These are phyloP conservation scores for Calocera cornea DNA, from an alignment of 768 basidiomycete genomes.

Conservation along the genomic window DNA sequence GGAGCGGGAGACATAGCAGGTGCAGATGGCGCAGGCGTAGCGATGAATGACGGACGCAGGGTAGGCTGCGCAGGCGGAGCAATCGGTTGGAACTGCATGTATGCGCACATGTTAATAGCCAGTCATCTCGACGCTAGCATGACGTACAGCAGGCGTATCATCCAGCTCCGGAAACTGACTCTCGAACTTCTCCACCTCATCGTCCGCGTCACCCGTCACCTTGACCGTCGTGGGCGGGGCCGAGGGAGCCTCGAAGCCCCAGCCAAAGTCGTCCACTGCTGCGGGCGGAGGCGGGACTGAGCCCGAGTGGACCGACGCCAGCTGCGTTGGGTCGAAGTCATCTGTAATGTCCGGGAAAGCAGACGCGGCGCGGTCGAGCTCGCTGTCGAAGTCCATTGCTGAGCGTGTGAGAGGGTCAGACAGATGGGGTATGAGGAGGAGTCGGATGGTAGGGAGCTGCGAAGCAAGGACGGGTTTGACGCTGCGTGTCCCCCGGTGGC, in stretches of 20 bases:
- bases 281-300: background rate
- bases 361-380: slow-evolving; percentile 16
- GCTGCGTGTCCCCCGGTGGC: background rate
- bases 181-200: slow-evolving; percentile 76
- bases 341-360: slow-evolving; percentile 21
- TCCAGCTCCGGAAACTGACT: slow-evolving; percentile 74
- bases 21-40: slow-evolving; percentile 43
- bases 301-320: background rate
- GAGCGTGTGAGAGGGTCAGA: background rate
- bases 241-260: slow-evolving; percentile 25
- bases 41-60: slow-evolving; percentile 32
- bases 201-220: slow-evolving; percentile 54
- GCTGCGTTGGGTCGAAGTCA: slow-evolving; percentile 6
- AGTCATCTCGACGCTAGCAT: slow-evolving; percentile 20
- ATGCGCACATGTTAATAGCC: background rate
- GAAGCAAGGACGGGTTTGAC: too few species aligned
- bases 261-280: slow-evolving; percentile 47
- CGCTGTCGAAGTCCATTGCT: slow-evolving; percentile 14
- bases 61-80: slow-evolving; percentile 14
- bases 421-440: background rate
- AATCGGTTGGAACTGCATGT: slow-evolving; percentile 6
- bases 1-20: slow-evolving; percentile 30
- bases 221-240: slow-evolving; percentile 43
- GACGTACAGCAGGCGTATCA: slow-evolving; percentile 14
- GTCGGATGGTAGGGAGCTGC: background rate